Evolutionary conservation across 371 early-diverging fungal species (phyloP).

Genomic region (Mucor velutinosus): DNA sequence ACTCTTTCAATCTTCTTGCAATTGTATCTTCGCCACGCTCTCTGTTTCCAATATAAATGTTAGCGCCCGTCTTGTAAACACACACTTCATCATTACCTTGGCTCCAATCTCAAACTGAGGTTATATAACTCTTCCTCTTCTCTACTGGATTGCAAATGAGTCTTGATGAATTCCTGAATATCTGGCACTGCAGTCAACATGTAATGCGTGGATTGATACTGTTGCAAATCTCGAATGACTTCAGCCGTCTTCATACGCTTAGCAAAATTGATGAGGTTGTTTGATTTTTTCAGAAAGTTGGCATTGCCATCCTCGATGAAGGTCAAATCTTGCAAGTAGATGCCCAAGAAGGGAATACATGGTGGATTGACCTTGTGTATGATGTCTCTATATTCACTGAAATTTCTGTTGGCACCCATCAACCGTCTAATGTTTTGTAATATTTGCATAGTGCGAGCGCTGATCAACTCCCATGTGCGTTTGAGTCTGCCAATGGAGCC

Average conservation of each 20-base stretch:
- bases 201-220: conserved; percentile 83
- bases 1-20: conserved; percentile 34
- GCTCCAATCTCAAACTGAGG: conserved; percentile 81
- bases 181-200: conserved; percentile 76
- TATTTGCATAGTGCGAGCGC: conserved; percentile 43
- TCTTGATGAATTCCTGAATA: conserved; percentile 77
- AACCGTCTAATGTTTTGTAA: conserved; percentile 58
- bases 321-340: conserved; percentile 89
- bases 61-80: neutral
- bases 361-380: conserved; percentile 86
- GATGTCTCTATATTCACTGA: conserved; percentile 79
- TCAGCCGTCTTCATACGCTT: conserved; percentile 88
- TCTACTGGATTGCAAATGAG: conserved; percentile 54
- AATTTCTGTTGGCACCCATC: conserved; percentile 83
- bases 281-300: conserved; percentile 48
- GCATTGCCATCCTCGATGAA: conserved; percentile 93
- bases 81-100: conserved; percentile 47
- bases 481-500: conserved; percentile 86
- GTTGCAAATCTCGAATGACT: conserved; percentile 88
- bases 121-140: conserved; percentile 67
- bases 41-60: conserved; percentile 5
- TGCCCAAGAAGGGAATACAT: conserved; percentile 89
- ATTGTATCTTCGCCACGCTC: conserved; percentile 35
- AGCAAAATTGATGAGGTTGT: conserved; percentile 85
- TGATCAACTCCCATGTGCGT: conserved; percentile 78